Percentiles rank a stretch among this genome's conserved stretches.
These are phyloP conservation scores for Claviceps capensis DNA, from an alignment of 2,329 filamentous ascomycete genomes.

Conservation along the genomic window DNA sequence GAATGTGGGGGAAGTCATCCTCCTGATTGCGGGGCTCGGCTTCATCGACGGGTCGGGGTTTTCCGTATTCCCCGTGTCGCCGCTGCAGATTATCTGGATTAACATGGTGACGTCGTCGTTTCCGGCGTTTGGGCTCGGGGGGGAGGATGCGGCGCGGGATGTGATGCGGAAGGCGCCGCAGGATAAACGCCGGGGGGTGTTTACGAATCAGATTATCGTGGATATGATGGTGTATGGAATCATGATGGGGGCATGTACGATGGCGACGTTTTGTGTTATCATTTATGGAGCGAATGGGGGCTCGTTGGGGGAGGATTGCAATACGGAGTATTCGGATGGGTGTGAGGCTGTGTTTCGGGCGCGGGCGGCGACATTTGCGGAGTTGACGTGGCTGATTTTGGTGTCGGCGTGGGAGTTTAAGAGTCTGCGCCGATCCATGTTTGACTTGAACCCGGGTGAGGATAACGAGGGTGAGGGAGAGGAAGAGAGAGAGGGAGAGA, in stretches of 20 bases:
- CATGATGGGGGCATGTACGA: constrained; percentile 59
- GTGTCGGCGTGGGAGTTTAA: constrained; percentile 70
- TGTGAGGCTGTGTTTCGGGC: constrained; percentile 54
- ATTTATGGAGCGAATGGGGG: constrained; percentile 42
- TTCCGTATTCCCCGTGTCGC: constrained; percentile 75
- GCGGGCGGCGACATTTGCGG: constrained; percentile 59
- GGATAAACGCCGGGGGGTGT: constrained; percentile 52
- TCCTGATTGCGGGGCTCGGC: constrained; percentile 65
- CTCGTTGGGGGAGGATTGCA: constrained; percentile 47
- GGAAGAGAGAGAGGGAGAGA: background rate
- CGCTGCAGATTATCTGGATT: constrained; percentile 84
- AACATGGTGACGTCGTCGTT: constrained; percentile 86
- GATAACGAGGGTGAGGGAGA: constrained; percentile 5
- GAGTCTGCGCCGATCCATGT: constrained; percentile 56
- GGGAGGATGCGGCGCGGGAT: constrained; percentile 60
- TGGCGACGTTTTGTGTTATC: constrained; percentile 52
- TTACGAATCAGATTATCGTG: constrained; percentile 61
- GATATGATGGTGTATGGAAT: constrained; percentile 71
- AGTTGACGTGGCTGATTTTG: constrained; percentile 60
- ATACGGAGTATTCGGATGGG: constrained; percentile 38
- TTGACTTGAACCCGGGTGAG: constrained; percentile 46
- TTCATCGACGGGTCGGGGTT: constrained; percentile 60
- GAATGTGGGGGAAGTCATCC: constrained; percentile 74
- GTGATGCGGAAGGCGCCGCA: constrained; percentile 74
- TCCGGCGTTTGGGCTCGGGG: constrained; percentile 77